These are phyloP conservation scores for Ramalina intermedia DNA, from an alignment of 495 filamentous ascomycete species.

Conservation along the genomic window DNA sequence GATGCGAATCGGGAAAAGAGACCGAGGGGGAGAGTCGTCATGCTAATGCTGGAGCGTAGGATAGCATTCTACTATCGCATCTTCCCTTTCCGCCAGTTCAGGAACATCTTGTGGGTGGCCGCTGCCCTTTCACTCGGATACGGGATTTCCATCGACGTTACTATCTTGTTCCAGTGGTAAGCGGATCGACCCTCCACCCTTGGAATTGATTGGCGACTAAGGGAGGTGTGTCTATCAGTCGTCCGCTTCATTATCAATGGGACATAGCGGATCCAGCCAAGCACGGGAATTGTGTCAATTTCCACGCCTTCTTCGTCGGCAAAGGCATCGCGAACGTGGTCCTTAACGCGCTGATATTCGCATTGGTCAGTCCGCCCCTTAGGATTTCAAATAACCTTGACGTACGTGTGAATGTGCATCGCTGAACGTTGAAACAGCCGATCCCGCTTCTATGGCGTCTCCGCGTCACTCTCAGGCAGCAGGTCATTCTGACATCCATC, in stretches of 20 bases:
- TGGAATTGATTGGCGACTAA: not conserved
- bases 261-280: not conserved
- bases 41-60: not conserved
- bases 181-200: not conserved
- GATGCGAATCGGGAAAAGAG: not conserved
- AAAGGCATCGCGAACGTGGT: constrained; percentile 8
- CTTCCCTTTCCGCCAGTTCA: constrained; percentile 7
- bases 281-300: constrained; percentile 6
- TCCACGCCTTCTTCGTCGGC: constrained; percentile 4
- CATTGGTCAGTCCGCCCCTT: constrained; percentile 1
- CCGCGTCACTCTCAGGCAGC: constrained; percentile 4
- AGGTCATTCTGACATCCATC: constrained; percentile 10
- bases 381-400: too few species aligned
- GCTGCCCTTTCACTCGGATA: constrained; percentile 1
- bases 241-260: constrained; percentile 8
- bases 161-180: constrained; percentile 11
- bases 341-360: constrained; percentile 10
- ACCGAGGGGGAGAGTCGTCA: not conserved
- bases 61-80: constrained; percentile 13
- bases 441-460: constrained; percentile 13
- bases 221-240: not conserved
- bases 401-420: not conserved
- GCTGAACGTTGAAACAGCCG: constrained; percentile 5
- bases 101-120: not conserved
- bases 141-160: constrained; percentile 2